These are phyloP conservation scores for Clavariopsis aquatica DNA, from an alignment of 495 filamentous ascomycete genomes.

Conservation along the genomic window DNA sequence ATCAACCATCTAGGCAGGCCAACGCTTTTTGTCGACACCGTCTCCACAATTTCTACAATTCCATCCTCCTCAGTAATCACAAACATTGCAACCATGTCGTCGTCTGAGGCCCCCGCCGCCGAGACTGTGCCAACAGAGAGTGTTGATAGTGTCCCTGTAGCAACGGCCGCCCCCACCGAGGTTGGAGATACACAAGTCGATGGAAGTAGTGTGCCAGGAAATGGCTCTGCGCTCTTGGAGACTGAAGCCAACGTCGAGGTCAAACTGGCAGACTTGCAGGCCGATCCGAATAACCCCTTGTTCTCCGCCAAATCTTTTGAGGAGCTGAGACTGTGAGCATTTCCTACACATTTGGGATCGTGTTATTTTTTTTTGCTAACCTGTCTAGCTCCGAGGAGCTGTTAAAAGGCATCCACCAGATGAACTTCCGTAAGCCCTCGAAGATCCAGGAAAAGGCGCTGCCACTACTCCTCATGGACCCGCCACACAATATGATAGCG, in stretches of 20 bases:
- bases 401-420: slow-evolving; percentile 65
- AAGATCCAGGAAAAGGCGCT: slow-evolving; percentile 95
- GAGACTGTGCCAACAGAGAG: not conserved
- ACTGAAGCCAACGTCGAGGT: slow-evolving; percentile 84
- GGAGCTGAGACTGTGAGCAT: slow-evolving; percentile 76
- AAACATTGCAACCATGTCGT: slow-evolving; percentile 1
- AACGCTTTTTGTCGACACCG: not conserved
- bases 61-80: no score
- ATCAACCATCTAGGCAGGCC: not conserved
- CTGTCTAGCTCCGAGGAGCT: slow-evolving; percentile 51
- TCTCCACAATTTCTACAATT: no score
- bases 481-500: slow-evolving; percentile 88
- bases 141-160: not conserved
- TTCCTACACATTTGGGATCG: not conserved
- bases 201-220: slow-evolving; percentile 40
- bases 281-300: slow-evolving; percentile 81
- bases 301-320: slow-evolving; percentile 84
- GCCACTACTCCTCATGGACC: slow-evolving; percentile 79
- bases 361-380: slow-evolving; percentile 13
- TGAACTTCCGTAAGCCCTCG: slow-evolving; percentile 93
- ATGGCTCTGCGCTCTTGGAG: slow-evolving; percentile 58
- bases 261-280: slow-evolving; percentile 84
- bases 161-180: slow-evolving; percentile 14
- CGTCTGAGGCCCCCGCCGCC: slow-evolving; percentile 8
- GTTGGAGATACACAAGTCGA: slow-evolving; percentile 28